Conservation (phyloP, 2,329 filamentous ascomycete genomes). For the Fusarium avenaceum region DNA sequence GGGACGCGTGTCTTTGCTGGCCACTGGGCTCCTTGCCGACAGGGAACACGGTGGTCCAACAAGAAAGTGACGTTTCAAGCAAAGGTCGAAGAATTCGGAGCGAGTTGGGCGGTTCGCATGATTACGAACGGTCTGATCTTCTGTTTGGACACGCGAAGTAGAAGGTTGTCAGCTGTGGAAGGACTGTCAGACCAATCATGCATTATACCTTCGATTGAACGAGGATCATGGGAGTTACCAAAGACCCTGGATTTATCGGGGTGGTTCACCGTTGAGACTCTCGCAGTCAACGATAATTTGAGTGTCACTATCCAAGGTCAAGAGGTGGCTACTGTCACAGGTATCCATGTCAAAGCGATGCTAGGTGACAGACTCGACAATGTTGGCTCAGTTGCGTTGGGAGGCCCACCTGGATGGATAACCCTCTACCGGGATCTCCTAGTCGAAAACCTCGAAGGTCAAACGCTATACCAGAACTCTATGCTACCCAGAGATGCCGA, state of each 20-base stretch:
- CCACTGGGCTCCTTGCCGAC: constrained; percentile 16
- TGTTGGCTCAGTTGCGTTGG: neutral
- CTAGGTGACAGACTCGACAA: constrained; percentile 10
- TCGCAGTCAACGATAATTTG: accelerated
- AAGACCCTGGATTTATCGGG: accelerated
- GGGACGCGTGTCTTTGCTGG: constrained; percentile 10
- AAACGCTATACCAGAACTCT: accelerated
- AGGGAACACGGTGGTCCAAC: constrained; percentile 6
- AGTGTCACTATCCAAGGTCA: neutral
- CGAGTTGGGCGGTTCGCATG: constrained; percentile 4
- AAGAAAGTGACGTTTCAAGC: neutral
- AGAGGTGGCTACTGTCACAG: neutral
- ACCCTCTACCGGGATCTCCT: neutral
- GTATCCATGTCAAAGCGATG: neutral
- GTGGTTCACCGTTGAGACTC: neutral
- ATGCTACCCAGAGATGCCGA: accelerated
- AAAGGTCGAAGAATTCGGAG: neutral
- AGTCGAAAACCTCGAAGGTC: accelerated
- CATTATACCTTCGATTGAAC: neutral
- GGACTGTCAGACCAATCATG: constrained; percentile 8
- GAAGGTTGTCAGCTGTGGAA: neutral
- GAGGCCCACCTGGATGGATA: neutral
- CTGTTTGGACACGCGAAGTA: constrained; percentile 2
- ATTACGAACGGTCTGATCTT: neutral
- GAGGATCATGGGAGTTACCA: neutral